Conservation (phyloP, 2,329 filamentous ascomycete genomes). For the Pseudocercospora cruenta region DNA sequence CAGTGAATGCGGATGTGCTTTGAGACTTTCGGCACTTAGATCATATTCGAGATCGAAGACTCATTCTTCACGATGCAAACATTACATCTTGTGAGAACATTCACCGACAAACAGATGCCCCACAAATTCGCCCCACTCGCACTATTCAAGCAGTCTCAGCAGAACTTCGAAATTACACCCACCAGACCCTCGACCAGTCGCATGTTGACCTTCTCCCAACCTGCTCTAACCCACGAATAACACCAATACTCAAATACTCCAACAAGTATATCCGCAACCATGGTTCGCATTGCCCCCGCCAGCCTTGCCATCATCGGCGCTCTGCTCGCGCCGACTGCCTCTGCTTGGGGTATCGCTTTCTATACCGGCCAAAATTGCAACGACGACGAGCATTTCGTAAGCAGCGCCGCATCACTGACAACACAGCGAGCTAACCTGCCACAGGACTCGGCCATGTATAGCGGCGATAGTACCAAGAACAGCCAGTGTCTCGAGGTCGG, state of each 20-base stretch:
- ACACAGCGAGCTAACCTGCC: not conserved
- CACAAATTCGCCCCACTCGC: not conserved
- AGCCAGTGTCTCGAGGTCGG: slow-evolving; percentile 8
- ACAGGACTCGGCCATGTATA: not conserved
- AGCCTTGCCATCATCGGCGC: not conserved
- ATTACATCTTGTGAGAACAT: not conserved
- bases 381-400: not conserved
- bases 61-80: not conserved
- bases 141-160: not conserved
- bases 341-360: slow-evolving; percentile 3
- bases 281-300: not conserved
- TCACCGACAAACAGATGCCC: not conserved
- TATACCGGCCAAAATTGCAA: not conserved
- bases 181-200: not conserved
- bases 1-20: not conserved
- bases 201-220: not conserved
- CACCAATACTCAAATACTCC: not conserved
- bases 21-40: not conserved
- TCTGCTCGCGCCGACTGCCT: not conserved
- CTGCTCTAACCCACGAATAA: not conserved
- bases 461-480: not conserved
- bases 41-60: not conserved
- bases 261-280: not conserved
- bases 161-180: not conserved
- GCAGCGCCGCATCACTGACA: not conserved